These are phyloP conservation scores for Coprinopsis cinerea DNA, from an alignment of 768 basidiomycete genomes.

Conservation along the genomic window DNA sequence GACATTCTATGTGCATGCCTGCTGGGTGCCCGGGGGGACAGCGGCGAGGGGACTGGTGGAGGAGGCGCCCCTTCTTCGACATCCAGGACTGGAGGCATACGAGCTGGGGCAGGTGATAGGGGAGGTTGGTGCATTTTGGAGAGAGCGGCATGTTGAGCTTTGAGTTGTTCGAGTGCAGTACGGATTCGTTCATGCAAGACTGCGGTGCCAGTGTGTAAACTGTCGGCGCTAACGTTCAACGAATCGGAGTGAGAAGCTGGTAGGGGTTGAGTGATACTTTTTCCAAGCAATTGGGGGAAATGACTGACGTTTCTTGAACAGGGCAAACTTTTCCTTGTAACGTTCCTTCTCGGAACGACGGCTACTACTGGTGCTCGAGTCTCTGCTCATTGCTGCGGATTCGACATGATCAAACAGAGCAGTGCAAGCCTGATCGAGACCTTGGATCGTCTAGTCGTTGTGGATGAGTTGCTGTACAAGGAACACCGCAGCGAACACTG, in stretches of 20 bases:
- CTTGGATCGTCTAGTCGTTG: constrained; percentile 48
- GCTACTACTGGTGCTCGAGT: constrained; percentile 23
- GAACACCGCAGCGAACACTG: background rate
- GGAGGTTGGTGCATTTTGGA: constrained; percentile 5
- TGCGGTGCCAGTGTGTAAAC: background rate
- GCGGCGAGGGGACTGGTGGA: constrained; percentile 14
- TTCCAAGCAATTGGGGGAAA: background rate
- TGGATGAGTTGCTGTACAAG: background rate
- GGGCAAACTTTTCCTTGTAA: constrained; percentile 44
- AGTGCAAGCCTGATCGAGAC: constrained; percentile 50
- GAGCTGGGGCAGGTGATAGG: constrained; percentile 3
- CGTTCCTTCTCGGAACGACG: constrained; percentile 51
- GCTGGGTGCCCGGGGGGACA: constrained; percentile 7
- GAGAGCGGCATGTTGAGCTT: constrained; percentile 9
- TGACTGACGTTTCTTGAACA: constrained; percentile 53
- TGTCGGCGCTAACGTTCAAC: background rate
- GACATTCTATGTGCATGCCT: constrained; percentile 39
- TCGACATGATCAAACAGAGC: constrained; percentile 34
- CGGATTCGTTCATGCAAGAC: constrained; percentile 1
- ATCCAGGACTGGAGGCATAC: constrained; percentile 12
- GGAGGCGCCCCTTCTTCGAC: constrained; percentile 11
- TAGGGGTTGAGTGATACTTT: background rate
- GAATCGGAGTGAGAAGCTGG: constrained; percentile 13
- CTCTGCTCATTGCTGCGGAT: constrained; percentile 25
- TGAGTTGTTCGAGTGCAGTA: constrained; percentile 8